A percentile compares a stretch with the other conserved stretches of the same genome.
phyloP scores from a whole-genome alignment of 2,329 filamentous ascomycete genomes.

The Calonectria pteridis region DNA sequence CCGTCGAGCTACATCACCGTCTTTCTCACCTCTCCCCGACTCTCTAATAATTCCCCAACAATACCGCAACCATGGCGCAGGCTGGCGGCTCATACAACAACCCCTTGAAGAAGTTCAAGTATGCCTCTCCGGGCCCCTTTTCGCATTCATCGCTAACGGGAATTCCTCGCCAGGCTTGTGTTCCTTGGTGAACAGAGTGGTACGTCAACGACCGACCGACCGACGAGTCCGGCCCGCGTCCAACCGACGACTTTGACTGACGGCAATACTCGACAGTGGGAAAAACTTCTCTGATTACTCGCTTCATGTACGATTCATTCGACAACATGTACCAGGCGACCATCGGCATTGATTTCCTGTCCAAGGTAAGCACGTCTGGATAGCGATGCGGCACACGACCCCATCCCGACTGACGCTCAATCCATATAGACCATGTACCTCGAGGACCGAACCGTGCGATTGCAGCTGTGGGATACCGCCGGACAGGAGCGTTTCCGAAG shows the following conservation, averaged over 20 bases:
- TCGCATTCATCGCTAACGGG: constrained; percentile 39
- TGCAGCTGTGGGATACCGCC: constrained; percentile 98
- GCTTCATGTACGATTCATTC: constrained; percentile 99
- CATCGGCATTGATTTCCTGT: constrained; percentile 99
- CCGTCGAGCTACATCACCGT: constrained; percentile 9
- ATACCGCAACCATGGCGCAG: constrained; percentile 78
- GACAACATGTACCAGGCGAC: constrained; percentile 99
- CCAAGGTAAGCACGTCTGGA: constrained; percentile 75
- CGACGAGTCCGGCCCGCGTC: constrained; percentile 34
- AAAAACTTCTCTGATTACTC: constrained; percentile 97
- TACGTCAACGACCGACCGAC: constrained; percentile 61
- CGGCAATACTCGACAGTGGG: constrained; percentile 73
- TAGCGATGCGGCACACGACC: constrained; percentile 23
- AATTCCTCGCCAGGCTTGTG: constrained; percentile 75
- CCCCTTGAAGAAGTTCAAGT: constrained; percentile 99
- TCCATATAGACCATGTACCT: constrained; percentile 89
- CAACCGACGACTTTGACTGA: constrained; percentile 41
- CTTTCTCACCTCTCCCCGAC: constrained; percentile 17
- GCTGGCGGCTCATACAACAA: constrained; percentile 93
- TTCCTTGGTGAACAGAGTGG: constrained; percentile 99
- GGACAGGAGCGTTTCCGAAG: constrained; percentile 98
- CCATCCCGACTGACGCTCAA: constrained; percentile 31
- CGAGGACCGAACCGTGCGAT: constrained; percentile 95
- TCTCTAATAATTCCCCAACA: constrained; percentile 30
- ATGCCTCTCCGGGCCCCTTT: constrained; percentile 42